phyloP scores from a whole-genome alignment of 768 basidiomycete genomes.

The Boletales sp. region DNA sequence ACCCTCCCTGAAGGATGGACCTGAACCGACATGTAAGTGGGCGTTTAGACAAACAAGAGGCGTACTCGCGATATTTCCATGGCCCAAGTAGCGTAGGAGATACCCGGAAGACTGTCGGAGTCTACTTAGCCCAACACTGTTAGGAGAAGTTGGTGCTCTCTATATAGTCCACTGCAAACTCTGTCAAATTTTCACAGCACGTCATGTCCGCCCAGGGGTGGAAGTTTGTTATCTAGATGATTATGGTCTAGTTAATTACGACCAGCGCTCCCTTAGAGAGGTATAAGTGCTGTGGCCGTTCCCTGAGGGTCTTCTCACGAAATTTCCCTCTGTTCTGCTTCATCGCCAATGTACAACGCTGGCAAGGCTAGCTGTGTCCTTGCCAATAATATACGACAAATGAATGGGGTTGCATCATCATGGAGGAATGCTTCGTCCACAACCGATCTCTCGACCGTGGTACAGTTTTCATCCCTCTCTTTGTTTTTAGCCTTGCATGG shows the following conservation, averaged over 20 bases:
- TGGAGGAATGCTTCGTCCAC: constrained; percentile 1
- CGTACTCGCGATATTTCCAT: constrained; percentile 47
- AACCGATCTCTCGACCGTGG: constrained; percentile 9
- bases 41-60: not conserved
- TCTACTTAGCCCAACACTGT: not conserved
- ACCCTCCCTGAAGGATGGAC: constrained; percentile 88
- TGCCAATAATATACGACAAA: constrained; percentile 11
- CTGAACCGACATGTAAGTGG: constrained; percentile 28
- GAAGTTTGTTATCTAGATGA: not conserved
- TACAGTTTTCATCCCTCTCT: constrained; percentile 2
- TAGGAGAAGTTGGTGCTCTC: not conserved
- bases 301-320: constrained; percentile 15
- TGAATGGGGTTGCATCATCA: constrained; percentile 9
- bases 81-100: not conserved
- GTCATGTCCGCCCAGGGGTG: not conserved
- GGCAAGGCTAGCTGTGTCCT: constrained; percentile 4
- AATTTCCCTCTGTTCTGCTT: constrained; percentile 7
- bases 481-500: not conserved
- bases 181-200: not conserved
- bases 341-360: constrained; percentile 8
- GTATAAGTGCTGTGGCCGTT: constrained; percentile 13
- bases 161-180: not conserved
- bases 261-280: not conserved
- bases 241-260: constrained; percentile 13
- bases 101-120: too few relatives aligned